Conservation (phyloP, 2,329 filamentous ascomycete species). For the Proliferodiscus dingleyae region DNA sequence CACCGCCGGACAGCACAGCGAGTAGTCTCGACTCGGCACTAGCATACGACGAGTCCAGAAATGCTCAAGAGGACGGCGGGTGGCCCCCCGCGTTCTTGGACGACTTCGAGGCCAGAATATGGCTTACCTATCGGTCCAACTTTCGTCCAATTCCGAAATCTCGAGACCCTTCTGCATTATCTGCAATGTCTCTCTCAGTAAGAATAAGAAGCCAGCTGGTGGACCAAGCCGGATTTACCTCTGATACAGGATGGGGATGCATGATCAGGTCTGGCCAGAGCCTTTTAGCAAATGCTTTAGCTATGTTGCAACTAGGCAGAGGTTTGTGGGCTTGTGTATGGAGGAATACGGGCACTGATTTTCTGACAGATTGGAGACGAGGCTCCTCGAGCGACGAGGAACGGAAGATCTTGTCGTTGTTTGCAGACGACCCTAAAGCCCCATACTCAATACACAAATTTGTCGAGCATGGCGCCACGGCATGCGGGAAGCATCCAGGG, state of each 20-base stretch:
- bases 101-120: conserved; percentile 88
- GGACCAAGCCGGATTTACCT: conserved; percentile 78
- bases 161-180: conserved; percentile 63
- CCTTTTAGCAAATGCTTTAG: conserved; percentile 79
- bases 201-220: conserved; percentile 75
- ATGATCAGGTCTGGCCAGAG: conserved; percentile 98
- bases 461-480: conserved; percentile 77
- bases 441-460: conserved; percentile 96
- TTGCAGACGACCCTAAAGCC: conserved; percentile 80
- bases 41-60: conserved; percentile 23
- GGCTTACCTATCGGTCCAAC: conserved; percentile 92
- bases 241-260: conserved; percentile 95
- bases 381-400: conserved; percentile 56
- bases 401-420: conserved; percentile 67
- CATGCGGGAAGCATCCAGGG: conserved; percentile 90
- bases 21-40: conserved; percentile 27
- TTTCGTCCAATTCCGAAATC: conserved; percentile 81
- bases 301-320: conserved; percentile 69
- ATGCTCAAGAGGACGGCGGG: conserved; percentile 37
- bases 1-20: conserved; percentile 29
- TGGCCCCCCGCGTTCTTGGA: conserved; percentile 86
- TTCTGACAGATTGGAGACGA: conserved; percentile 66
- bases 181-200: conserved; percentile 76
- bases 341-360: conserved; percentile 4
- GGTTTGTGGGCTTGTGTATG: conserved; percentile 36